Conservation (phyloP, 1,139 yeast genomes). For the Hanseniaspora gamundiae region DNA sequence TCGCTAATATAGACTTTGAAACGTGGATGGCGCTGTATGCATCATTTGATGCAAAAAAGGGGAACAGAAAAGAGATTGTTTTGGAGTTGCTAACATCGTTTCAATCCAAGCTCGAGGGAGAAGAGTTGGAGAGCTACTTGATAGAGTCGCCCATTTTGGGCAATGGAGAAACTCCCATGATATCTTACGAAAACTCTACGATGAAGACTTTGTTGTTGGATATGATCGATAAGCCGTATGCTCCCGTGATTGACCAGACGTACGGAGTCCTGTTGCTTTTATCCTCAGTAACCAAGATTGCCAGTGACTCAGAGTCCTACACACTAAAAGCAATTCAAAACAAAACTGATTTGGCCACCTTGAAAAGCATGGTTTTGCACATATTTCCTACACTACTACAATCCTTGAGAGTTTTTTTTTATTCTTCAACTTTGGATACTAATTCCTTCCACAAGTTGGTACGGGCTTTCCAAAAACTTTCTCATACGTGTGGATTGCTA, state of each 20-base stretch:
- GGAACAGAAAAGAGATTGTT: conserved; percentile 49
- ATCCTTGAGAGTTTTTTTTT: conserved; percentile 42
- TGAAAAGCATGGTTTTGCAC: conserved; percentile 28
- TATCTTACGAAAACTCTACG: conserved; percentile 26
- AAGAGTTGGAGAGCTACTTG: conserved; percentile 28
- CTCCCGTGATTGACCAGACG: conserved; percentile 49
- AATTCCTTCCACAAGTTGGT: conserved; percentile 54
- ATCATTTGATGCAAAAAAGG: not conserved
- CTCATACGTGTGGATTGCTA: conserved; percentile 75
- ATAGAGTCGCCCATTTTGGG: conserved; percentile 24
- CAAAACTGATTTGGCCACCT: conserved; percentile 6
- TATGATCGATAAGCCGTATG: conserved; percentile 63
- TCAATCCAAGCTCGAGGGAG: conserved; percentile 21
- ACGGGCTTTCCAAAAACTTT: conserved; percentile 62
- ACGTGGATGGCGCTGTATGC: not conserved
- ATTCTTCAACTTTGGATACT: conserved; percentile 49
- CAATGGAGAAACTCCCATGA: conserved; percentile 19
- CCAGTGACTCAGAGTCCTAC: conserved; percentile 57
- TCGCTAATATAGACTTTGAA: conserved; percentile 37
- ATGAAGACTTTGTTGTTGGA: conserved; percentile 54
- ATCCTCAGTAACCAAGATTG: conserved; percentile 39
- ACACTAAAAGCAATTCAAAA: conserved; percentile 34
- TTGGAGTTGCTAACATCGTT: conserved; percentile 45
- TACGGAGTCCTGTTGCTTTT: conserved; percentile 52
- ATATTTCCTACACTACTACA: conserved; percentile 37